These are phyloP conservation scores for Juncus effusus DNA, from an alignment of 176 grass and related monocot genomes.

Conservation along the genomic window DNA sequence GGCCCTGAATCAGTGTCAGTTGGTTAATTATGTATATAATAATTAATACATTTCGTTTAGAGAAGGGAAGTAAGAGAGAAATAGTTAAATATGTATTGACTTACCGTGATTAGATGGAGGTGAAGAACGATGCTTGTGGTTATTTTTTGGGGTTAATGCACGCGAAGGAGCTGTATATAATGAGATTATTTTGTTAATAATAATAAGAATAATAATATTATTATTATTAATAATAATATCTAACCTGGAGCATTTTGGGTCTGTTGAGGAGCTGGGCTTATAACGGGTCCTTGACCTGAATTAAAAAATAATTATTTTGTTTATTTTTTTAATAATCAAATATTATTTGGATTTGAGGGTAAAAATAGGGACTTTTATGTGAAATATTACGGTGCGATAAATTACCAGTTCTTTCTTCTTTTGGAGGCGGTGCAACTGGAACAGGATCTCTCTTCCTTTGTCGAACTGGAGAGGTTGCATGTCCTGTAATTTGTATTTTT, in stretches of 20 bases:
- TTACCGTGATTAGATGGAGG: constrained; percentile 22
- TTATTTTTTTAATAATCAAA: not conserved
- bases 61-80: not conserved
- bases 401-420: constrained; percentile 19
- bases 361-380: constrained; percentile 23
- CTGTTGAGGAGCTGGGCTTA: constrained; percentile 55
- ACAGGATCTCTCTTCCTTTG: constrained; percentile 6
- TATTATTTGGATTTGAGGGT: not conserved
- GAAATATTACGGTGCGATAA: constrained; percentile 15
- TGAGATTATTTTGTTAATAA: constrained; percentile 21
- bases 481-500: constrained; percentile 12
- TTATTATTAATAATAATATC: constrained; percentile 11
- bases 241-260: constrained; percentile 32
- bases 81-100: not conserved
- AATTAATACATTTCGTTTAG: not conserved
- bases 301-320: constrained; percentile 14
- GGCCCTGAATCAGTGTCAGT: constrained; percentile 9
- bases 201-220: constrained; percentile 6
- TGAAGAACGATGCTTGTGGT: constrained; percentile 26
- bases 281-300: constrained; percentile 51
- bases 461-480: constrained; percentile 10
- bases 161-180: constrained; percentile 40
- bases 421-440: constrained; percentile 27
- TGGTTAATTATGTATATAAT: constrained; percentile 6
- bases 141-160: constrained; percentile 26